Evolutionary conservation across 1,139 yeast genomes (phyloP), one percentile per base, ranked within the genome.

Genomic region (Kodamaea fungicola): DNA sequence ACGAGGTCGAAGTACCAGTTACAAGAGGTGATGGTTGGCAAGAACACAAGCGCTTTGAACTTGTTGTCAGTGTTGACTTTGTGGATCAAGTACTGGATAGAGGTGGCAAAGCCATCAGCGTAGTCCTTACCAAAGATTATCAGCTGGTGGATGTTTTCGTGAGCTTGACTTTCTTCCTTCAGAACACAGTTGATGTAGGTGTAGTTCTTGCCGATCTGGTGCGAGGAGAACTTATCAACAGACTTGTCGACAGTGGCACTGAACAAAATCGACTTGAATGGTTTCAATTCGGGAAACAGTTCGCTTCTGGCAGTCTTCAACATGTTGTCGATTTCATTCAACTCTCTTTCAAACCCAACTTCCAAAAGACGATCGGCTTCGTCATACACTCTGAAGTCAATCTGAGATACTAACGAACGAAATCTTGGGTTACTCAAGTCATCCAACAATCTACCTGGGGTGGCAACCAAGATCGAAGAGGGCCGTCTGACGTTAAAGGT

Each of bases 331-430:
- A 87, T 83, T 30, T 68, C 62, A 40, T 72, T 69, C 42, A 88
- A 64, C 42, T 78, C 82, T 35, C 73, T 77, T 52, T 77, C 79
- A 56, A 88, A 88, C 9, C 94, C 94, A 44, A 78, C 80, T 56
- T 83, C 92, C 46, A 87, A 66, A 35, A 87, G 63, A 53, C 92
- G 75, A 61, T 87, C 96, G 33, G 96, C 96, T 66, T 89, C 97
- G 59, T 89, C 97, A 46, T 87, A 77, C 26, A 88, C 83, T 47
- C 87, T 71, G 50, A 80, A 77, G 42, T 74, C 71, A 37, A 90
- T 65, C 38, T 69, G 64, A 30, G 64, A 56, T 55, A 88, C 83
- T 30, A 71, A 68, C 21, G 61, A 58, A 12, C 72, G 63, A 41
- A 79, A 74, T 13, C 49, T 53, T 7, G 60, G 61, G 39, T 71